Evolutionary conservation across 2,329 filamentous ascomycete genomes (phyloP).

Genomic region (Microdochium paspali): DNA sequence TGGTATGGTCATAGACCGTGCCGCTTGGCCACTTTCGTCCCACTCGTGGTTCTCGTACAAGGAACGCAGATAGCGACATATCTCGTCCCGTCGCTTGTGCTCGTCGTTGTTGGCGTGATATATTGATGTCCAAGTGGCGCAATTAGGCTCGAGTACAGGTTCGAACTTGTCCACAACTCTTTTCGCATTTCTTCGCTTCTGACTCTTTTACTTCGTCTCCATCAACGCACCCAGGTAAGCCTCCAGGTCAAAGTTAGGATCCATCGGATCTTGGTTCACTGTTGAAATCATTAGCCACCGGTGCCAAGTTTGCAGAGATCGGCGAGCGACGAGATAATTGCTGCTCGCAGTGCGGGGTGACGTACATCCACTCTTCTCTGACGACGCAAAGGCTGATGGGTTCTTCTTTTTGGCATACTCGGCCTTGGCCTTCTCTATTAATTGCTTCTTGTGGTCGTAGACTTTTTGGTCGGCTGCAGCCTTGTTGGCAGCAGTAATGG

Average conservation of each 20-base stretch:
- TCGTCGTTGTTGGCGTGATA: background rate
- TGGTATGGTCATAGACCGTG: background rate
- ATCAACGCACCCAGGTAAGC: constrained; percentile 61
- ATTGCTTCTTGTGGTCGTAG: constrained; percentile 80
- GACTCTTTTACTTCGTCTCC: constrained; percentile 30
- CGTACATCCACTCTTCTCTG: constrained; percentile 23
- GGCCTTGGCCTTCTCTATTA: constrained; percentile 89
- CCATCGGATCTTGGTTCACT: constrained; percentile 69
- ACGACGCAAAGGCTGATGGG: constrained; percentile 24
- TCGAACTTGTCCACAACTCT: constrained; percentile 13
- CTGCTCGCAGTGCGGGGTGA: constrained; percentile 10
- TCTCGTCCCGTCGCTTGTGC: background rate
- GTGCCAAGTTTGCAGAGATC: background rate
- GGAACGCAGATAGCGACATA: background rate
- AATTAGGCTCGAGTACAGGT: background rate
- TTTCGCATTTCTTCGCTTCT: constrained; percentile 13
- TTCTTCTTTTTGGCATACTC: constrained; percentile 75
- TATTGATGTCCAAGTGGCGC: background rate
- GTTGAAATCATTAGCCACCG: constrained; percentile 5
- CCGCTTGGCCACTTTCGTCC: background rate
- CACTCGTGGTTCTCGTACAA: constrained; percentile 3
- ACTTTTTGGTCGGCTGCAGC: constrained; percentile 64
- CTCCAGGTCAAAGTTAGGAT: constrained; percentile 92
- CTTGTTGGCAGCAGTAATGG: constrained; percentile 64
- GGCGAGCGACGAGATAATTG: too few species aligned